A percentile compares a stretch with the other conserved stretches of the same genome.
phyloP scores from a whole-genome alignment of 1,284 basidiomycete species.

The Psilocybe mexicana region DNA sequence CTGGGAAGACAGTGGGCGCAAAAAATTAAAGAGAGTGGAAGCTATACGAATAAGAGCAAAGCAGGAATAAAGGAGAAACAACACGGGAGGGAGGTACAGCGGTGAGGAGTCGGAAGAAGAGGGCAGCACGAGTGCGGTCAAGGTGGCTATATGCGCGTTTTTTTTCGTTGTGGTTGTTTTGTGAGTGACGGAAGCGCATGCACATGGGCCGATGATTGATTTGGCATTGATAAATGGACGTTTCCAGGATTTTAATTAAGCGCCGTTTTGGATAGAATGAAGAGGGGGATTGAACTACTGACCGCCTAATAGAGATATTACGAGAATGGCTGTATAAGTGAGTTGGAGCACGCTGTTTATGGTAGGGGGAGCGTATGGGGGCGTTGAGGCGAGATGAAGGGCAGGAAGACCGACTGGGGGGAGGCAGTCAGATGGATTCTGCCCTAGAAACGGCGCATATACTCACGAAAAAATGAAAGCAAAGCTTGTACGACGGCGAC shows the following conservation, averaged over 20 bases:
- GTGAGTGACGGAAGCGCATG: not conserved
- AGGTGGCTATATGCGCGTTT: slow-evolving; percentile 28
- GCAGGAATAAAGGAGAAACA: slow-evolving; percentile 22
- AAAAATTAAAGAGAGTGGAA: slow-evolving; percentile 2
- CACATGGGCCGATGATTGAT: not conserved
- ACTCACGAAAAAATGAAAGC: slow-evolving; percentile 20
- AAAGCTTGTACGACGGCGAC: slow-evolving; percentile 19
- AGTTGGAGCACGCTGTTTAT: slow-evolving; percentile 6
- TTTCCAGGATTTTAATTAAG: slow-evolving; percentile 14
- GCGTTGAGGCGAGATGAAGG: slow-evolving; percentile 15
- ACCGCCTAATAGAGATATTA: slow-evolving; percentile 22
- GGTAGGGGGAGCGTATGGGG: not conserved
- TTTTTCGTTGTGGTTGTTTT: not conserved
- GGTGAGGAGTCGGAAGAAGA: slow-evolving; percentile 11
- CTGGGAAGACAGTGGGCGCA: slow-evolving; percentile 3
- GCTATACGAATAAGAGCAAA: slow-evolving; percentile 16
- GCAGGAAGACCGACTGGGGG: slow-evolving; percentile 18
- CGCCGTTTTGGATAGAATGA: slow-evolving; percentile 12
- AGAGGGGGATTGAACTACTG: slow-evolving; percentile 5
- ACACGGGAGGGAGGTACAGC: slow-evolving; percentile 16
- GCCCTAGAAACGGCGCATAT: slow-evolving; percentile 6
- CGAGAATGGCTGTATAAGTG: slow-evolving; percentile 16
- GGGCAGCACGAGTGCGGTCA: slow-evolving; percentile 19
- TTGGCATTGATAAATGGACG: slow-evolving; percentile 16
- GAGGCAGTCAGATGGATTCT: not conserved